Percentiles rank a stretch among this genome's conserved stretches.
phyloP scores from a whole-genome alignment of 257 asterid genomes.

The Solanum neorickii region DNA sequence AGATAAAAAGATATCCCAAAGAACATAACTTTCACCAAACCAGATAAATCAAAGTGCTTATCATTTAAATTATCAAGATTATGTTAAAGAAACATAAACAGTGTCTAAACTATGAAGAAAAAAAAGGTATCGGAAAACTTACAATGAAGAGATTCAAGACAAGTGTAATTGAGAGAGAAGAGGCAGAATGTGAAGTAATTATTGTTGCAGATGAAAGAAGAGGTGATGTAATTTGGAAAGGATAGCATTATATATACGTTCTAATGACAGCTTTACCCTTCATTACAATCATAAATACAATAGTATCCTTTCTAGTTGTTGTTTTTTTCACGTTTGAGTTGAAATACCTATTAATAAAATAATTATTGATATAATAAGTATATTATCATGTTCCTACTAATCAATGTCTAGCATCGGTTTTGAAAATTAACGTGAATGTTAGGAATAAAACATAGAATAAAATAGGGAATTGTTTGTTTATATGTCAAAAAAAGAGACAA shows the following conservation, averaged over 20 bases:
- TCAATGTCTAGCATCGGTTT: neutral
- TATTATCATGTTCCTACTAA: too few species aligned
- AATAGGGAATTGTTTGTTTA: neutral
- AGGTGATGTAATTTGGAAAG: neutral
- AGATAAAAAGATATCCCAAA: neutral
- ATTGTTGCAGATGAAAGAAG: neutral
- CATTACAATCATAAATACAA: neutral
- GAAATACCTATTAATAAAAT: too few species aligned
- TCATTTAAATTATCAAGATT: neutral
- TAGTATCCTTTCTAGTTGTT: neutral
- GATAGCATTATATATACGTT: neutral
- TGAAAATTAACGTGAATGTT: too few species aligned
- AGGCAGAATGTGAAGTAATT: neutral
- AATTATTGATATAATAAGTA: too few species aligned
- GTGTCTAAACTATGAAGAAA: neutral
- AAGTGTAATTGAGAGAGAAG: neutral
- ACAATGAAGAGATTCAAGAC: neutral
- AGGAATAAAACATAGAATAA: too few species aligned
- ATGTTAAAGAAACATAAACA: neutral
- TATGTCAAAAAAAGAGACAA: neutral
- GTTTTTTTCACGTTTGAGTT: fast-evolving
- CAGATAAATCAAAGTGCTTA: neutral
- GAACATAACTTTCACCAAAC: neutral
- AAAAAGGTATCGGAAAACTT: neutral
- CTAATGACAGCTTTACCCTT: conserved; percentile 5